Evolutionary conservation across 164 flowering plant genomes (phyloP).

Genomic region (Protea cynaroides): DNA sequence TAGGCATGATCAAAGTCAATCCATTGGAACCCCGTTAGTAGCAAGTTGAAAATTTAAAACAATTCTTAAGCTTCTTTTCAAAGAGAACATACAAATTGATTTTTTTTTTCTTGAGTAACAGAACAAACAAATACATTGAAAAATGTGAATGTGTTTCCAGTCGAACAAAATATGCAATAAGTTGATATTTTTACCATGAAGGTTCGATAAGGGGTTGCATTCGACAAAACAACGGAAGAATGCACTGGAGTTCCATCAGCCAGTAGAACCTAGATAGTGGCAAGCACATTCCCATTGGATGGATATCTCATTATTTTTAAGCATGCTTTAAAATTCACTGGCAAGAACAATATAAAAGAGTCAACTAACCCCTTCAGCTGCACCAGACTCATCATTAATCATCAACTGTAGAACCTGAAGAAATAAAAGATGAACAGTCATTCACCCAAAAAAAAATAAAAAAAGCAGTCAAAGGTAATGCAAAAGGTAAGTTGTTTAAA

Average conservation of each 20-base stretch:
- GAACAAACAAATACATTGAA: background rate
- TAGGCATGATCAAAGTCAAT: constrained; percentile 3
- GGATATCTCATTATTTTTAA: constrained; percentile 3
- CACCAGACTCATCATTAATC: constrained; percentile 46
- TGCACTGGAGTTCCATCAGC: constrained; percentile 66
- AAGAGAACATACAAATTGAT: no score
- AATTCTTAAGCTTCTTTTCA: no score
- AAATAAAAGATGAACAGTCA: constrained; percentile 14
- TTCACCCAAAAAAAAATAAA: no score
- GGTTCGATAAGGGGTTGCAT: constrained; percentile 87
- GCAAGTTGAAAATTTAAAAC: no score
- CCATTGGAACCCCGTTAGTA: no score
- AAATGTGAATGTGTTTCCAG: background rate
- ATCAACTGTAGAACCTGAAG: constrained; percentile 58
- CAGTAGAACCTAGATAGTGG: constrained; percentile 53
- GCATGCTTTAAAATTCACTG: background rate
- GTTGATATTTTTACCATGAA: constrained; percentile 52
- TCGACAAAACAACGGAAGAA: constrained; percentile 78
- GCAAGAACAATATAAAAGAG: constrained; percentile 1
- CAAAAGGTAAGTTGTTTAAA: no score
- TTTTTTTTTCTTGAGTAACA: background rate
- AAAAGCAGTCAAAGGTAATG: no score
- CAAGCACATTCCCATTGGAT: constrained; percentile 10
- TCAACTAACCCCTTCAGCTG: constrained; percentile 66
- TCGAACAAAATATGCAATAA: constrained; percentile 1